phyloP scores from a whole-genome alignment of 1,139 yeast species.

The Yamadazyma triangularis region DNA sequence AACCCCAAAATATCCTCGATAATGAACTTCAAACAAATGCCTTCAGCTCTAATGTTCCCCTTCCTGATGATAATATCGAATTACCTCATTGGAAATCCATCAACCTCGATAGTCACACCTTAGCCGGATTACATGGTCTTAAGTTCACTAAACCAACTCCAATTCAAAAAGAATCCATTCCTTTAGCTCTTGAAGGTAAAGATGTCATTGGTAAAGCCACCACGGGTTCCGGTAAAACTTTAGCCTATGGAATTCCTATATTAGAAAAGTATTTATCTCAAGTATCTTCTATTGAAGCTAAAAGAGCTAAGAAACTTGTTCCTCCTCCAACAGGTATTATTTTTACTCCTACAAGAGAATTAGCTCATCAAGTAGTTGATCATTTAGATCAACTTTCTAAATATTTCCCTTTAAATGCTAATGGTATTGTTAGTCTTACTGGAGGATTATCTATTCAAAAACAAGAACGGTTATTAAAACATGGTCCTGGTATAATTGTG shows the following conservation, averaged over 20 bases:
- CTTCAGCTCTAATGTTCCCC: conserved; percentile 21
- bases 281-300: conserved; percentile 17
- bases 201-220: conserved; percentile 95
- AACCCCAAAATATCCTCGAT: too few relatives aligned
- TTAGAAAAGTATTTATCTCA: conserved; percentile 55
- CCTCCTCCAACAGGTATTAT: conserved; percentile 67
- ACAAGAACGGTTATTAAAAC: conserved; percentile 72
- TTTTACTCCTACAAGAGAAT: conserved; percentile 93
- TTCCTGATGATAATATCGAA: conserved; percentile 40
- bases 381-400: conserved; percentile 66
- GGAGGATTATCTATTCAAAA: conserved; percentile 95
- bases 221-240: conserved; percentile 96
- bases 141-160: conserved; percentile 73
- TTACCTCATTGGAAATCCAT: conserved; percentile 57
- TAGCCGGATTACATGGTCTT: conserved; percentile 56
- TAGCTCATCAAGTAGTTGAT: conserved; percentile 88
- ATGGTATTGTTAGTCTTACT: conserved; percentile 73
- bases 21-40: conserved; percentile 14
- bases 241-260: conserved; percentile 95
- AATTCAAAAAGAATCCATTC: conserved; percentile 76
- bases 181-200: conserved; percentile 63
- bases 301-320: conserved; percentile 18
- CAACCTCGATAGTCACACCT: conserved; percentile 42
- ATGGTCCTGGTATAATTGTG: conserved; percentile 78
- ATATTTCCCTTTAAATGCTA: conserved; percentile 50